Percentiles rank a stretch among this genome's conserved stretches.
These are phyloP conservation scores for Neonectria neomacrospora DNA, from an alignment of 2,329 filamentous ascomycete genomes.

Conservation along the genomic window DNA sequence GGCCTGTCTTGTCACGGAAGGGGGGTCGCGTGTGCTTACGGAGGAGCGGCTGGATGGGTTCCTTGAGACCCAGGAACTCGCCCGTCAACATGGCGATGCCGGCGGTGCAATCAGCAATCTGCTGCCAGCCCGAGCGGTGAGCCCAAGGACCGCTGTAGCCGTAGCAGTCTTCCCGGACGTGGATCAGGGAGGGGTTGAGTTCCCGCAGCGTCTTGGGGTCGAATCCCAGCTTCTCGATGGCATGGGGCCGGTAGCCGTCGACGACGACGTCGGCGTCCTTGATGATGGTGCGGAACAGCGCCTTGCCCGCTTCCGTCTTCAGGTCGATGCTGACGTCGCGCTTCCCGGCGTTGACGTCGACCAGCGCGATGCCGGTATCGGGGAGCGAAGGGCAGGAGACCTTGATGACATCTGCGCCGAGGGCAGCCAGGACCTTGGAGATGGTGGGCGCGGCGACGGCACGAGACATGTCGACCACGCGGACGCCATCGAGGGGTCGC, in stretches of 20 bases:
- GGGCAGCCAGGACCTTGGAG: constrained; percentile 46
- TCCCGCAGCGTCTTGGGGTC: constrained; percentile 23
- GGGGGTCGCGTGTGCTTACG: constrained; percentile 14
- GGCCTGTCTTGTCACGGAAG: no score
- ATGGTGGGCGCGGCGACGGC: constrained; percentile 49
- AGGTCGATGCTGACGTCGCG: constrained; percentile 46
- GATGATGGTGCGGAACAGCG: constrained; percentile 36
- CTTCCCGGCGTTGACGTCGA: constrained; percentile 49
- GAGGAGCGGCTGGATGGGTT: constrained; percentile 32
- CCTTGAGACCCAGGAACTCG: constrained; percentile 49
- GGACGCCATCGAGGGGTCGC: constrained; percentile 47
- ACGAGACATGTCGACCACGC: constrained; percentile 48
- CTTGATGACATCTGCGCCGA: constrained; percentile 48
- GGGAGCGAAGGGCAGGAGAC: constrained; percentile 46
- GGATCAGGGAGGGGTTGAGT: constrained; percentile 40
- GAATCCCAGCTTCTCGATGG: constrained; percentile 45
- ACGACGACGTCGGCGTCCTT: constrained; percentile 48
- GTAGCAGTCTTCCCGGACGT: constrained; percentile 50
- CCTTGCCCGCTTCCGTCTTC: constrained; percentile 40
- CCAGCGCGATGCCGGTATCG: constrained; percentile 44
- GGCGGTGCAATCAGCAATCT: constrained; percentile 50
- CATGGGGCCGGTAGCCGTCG: constrained; percentile 49
- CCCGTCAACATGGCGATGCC: constrained; percentile 51
- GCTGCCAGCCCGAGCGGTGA: constrained; percentile 50
- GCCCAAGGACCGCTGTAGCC: constrained; percentile 47